Base-by-base conservation (phyloP, 768 basidiomycete genomes). In the Saitozyma sp. region DNA sequence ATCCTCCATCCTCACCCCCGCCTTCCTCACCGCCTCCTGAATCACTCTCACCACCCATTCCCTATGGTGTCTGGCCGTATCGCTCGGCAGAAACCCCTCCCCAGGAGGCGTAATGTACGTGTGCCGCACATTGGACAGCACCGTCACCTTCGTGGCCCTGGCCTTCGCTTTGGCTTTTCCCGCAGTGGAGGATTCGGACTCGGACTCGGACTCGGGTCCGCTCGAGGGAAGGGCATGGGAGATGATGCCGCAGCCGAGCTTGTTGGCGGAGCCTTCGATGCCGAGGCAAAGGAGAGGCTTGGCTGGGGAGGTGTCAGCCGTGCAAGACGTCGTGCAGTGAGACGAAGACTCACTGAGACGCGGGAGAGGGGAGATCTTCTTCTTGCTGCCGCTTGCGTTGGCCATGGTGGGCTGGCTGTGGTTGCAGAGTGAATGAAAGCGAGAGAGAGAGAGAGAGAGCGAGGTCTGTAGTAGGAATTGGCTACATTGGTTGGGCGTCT, bases 31-130 rank as follows among this genome's bases (percentile, higher is more conserved):
- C 19, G 90, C 89, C 70, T 90, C 86, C 53, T 86, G 84, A 68
- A 98, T 88, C 14, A 99, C 88, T 59, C 84, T 84, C 58, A 91
- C 81, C 0, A 85, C 86, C 96, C 96, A 98, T 79, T 96, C 86
- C 50, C 94, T 87, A 81, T 99, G 96, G 74, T 98, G 96, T 59
- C 89, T 83, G 2, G 96, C 96, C 13, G 96, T 99, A 75, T 98
- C 94, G 57, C 90, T 84, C 10, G 96, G 96, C 55, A 95, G 86
- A 76, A 99, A 99, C 0, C 96, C 96, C 81, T 98, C 92, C 2
- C 96, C 96, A 3, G 95, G 92, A 6, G 96, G 96, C 2, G 96
- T 98, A 69, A 98, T 90, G 78, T 98, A 97, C n/a, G 96, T 99
- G 73, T 97, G 96, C 66, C 96, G 86, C 65, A 97, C 83, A 72